Percentiles rank a stretch among this genome's conserved stretches.
These are phyloP conservation scores for Royoungia palumana DNA, from an alignment of 768 basidiomycete genomes.

Conservation along the genomic window DNA sequence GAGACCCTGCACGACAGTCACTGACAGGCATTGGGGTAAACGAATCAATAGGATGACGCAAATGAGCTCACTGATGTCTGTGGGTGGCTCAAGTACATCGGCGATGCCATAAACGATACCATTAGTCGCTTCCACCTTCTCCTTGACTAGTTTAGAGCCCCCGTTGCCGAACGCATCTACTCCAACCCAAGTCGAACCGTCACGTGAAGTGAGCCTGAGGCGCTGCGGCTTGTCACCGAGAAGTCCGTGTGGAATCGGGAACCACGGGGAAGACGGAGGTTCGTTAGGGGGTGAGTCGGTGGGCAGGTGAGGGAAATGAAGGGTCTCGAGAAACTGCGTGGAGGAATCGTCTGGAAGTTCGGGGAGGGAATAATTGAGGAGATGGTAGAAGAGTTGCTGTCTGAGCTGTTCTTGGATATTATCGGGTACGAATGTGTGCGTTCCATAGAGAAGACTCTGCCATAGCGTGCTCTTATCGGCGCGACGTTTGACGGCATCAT, in stretches of 20 bases:
- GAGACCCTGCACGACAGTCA: conserved; percentile 55
- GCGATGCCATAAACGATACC: conserved; percentile 76
- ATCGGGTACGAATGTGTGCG: conserved; percentile 48
- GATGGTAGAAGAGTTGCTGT: conserved; percentile 91
- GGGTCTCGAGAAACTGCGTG: conserved; percentile 48
- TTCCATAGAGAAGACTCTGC: conserved; percentile 25
- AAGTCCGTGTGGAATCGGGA: conserved; percentile 78
- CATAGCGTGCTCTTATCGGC: conserved; percentile 30
- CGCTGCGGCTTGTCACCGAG: conserved; percentile 81
- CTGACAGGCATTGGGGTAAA: conserved; percentile 37
- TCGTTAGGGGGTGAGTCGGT: conserved; percentile 60
- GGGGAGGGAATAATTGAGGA: conserved; percentile 76
- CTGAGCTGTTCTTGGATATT: conserved; percentile 82
- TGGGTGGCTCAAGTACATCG: conserved; percentile 70
- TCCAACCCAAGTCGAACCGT: conserved; percentile 54
- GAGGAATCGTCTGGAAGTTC: conserved; percentile 39
- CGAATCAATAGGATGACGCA: background rate
- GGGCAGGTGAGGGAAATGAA: conserved; percentile 65
- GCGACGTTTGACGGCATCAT: conserved; percentile 75
- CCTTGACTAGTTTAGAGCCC: conserved; percentile 65
- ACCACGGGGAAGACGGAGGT: conserved; percentile 79
- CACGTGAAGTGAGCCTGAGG: conserved; percentile 57
- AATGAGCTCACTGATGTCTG: conserved; percentile 59
- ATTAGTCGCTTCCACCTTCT: conserved; percentile 58
- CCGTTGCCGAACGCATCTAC: conserved; percentile 78